Conservation (phyloP, 495 filamentous ascomycete species). For the Penicillium canescens region DNA sequence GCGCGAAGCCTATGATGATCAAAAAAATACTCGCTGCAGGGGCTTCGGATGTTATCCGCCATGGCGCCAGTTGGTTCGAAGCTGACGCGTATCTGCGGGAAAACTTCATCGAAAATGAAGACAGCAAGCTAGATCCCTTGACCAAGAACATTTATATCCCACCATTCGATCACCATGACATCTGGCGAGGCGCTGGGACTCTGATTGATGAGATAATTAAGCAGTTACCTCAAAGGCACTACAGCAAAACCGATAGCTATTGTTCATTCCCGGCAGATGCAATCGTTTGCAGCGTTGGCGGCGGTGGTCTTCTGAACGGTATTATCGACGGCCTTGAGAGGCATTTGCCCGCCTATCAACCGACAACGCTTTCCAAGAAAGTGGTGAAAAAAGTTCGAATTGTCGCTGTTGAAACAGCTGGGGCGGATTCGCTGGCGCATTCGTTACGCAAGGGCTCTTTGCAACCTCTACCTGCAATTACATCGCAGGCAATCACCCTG, state of each 20-base stretch:
- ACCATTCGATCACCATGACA: conserved; percentile 79
- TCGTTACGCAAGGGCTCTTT: conserved; percentile 56
- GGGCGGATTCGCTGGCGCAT: conserved; percentile 66
- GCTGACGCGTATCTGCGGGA: conserved; percentile 70
- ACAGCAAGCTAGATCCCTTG: conserved; percentile 30
- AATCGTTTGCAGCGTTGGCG: conserved; percentile 81
- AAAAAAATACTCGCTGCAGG: conserved; percentile 66
- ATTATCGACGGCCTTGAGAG: conserved; percentile 65
- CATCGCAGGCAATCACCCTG: conserved; percentile 72
- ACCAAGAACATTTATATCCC: conserved; percentile 54
- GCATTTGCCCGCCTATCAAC: conserved; percentile 26
- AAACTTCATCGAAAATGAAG: conserved; percentile 49
- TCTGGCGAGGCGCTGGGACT: conserved; percentile 74
- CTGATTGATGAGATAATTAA: conserved; percentile 69
- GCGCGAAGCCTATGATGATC: conserved; percentile 67
- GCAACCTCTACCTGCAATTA: conserved; percentile 68
- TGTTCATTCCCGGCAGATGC: conserved; percentile 51
- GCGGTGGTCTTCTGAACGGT: conserved; percentile 82
- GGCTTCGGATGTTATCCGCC: conserved; percentile 66
- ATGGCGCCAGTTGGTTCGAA: conserved; percentile 72
- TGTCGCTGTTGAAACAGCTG: conserved; percentile 75
- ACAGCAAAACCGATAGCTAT: conserved; percentile 5
- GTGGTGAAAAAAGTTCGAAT: conserved; percentile 45
- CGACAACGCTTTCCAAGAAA: not conserved
- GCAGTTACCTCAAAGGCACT: conserved; percentile 46